Evolutionary conservation across 2,329 filamentous ascomycete genomes (phyloP).

Genomic region (Arthrobotrys megalospora): DNA sequence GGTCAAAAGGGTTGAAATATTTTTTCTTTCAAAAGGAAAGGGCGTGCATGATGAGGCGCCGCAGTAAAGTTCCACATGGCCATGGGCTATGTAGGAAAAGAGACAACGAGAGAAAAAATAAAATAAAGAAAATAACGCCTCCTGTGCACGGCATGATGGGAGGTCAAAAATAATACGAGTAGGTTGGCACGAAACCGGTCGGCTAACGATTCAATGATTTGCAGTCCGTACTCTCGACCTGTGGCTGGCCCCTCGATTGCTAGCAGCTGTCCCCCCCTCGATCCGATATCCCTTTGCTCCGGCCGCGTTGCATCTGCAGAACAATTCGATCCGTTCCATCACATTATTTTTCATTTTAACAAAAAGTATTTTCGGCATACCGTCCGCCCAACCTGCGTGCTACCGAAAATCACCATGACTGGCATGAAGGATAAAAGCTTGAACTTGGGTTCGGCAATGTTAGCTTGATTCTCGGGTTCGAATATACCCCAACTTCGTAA

Average conservation of each 20-base stretch:
- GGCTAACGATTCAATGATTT: constrained; percentile 11
- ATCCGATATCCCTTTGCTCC: constrained; percentile 24
- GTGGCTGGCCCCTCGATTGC: background rate
- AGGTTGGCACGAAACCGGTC: constrained; percentile 38
- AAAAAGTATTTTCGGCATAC: constrained; percentile 17
- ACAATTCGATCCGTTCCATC: constrained; percentile 31
- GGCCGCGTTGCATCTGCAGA: constrained; percentile 33
- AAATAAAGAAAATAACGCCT: constrained; percentile 55
- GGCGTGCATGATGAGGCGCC: constrained; percentile 39
- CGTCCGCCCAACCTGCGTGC: constrained; percentile 25
- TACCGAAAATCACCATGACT: constrained; percentile 23
- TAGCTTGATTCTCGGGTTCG: background rate
- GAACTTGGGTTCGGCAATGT: background rate
- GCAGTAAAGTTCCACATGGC: constrained; percentile 29
- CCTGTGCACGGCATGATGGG: constrained; percentile 55
- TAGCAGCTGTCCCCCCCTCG: constrained; percentile 2
- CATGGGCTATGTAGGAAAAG: background rate
- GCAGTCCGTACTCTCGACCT: background rate
- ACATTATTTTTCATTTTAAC: constrained; percentile 27
- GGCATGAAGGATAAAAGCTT: constrained; percentile 15
- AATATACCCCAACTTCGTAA: constrained; percentile 2
- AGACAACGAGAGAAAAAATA: background rate
- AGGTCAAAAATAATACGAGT: background rate
- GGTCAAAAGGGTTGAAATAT: background rate
- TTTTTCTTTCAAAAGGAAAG: constrained; percentile 8